Evolutionary conservation across 495 filamentous ascomycete species (phyloP).

Genomic region (Apodospora peruviana): DNA sequence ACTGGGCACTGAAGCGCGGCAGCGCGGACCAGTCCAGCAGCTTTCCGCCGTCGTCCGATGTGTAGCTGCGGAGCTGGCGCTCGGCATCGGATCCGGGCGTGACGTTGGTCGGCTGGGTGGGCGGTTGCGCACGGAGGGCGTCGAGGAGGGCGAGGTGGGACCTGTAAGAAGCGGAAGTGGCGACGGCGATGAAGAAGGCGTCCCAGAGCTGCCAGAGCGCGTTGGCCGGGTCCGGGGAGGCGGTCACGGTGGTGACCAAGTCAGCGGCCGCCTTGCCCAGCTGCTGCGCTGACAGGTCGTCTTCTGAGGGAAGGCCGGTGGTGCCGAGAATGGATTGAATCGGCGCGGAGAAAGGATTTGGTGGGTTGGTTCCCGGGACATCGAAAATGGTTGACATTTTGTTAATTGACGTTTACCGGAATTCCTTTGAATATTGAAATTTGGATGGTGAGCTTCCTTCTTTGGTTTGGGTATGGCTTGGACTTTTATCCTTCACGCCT

Average conservation of each 20-base stretch:
- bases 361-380: not conserved
- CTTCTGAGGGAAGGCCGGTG: not conserved
- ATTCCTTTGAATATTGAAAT: no score
- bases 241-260: not conserved
- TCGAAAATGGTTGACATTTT: not conserved
- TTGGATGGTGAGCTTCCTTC: no score
- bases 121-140: not conserved
- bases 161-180: not conserved
- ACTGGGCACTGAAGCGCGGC: not conserved
- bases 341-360: not conserved
- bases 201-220: slow-evolving; percentile 6
- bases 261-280: not conserved
- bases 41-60: not conserved
- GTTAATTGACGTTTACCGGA: no score
- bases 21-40: not conserved
- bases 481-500: no score
- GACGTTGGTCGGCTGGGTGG: not conserved
- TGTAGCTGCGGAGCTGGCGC: not conserved
- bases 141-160: not conserved
- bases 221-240: not conserved
- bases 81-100: not conserved
- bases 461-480: no score
- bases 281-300: no score
- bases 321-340: not conserved
- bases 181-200: slow-evolving; percentile 2